Evolutionary conservation across 2,329 filamentous ascomycete genomes (phyloP).

Genomic region (Neonectria sp.): DNA sequence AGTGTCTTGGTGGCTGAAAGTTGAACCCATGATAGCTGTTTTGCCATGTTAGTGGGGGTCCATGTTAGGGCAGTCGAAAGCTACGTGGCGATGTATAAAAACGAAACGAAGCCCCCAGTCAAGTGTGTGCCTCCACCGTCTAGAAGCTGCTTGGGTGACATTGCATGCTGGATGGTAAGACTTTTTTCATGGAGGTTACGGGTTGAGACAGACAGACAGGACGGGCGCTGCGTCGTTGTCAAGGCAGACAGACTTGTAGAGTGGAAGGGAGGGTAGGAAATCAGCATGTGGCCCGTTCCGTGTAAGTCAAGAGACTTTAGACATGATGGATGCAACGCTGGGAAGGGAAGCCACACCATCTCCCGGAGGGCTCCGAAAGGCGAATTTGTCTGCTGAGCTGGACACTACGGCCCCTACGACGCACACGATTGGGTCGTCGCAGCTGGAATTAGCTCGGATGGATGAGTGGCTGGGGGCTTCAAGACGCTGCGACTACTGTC

Average conservation of each 20-base stretch:
- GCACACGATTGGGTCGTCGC: slow-evolving; percentile 22
- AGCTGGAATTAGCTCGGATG: slow-evolving; percentile 23
- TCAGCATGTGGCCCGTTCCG: slow-evolving; percentile 6
- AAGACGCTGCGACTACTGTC: slow-evolving; percentile 35
- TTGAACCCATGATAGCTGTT: too few relatives aligned
- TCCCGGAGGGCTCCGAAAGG: slow-evolving; percentile 20
- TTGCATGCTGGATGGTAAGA: not conserved
- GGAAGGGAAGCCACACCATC: slow-evolving; percentile 18
- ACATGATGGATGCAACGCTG: slow-evolving; percentile 2
- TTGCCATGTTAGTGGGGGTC: too few relatives aligned
- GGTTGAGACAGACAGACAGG: slow-evolving; percentile 12
- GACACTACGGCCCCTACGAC: slow-evolving; percentile 1
- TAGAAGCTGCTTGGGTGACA: slow-evolving; percentile 11
- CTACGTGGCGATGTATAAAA: slow-evolving; percentile 29
- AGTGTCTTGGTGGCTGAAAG: too few relatives aligned
- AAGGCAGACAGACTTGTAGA: slow-evolving; percentile 28
- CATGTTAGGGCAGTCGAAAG: not conserved
- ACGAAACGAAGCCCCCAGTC: slow-evolving; percentile 17
- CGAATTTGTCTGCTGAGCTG: slow-evolving; percentile 19
- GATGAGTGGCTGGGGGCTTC: slow-evolving; percentile 26
- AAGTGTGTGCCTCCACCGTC: slow-evolving; percentile 15
- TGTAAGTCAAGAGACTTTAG: slow-evolving; percentile 24
- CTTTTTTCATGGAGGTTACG: slow-evolving; percentile 3
- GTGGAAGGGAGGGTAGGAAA: slow-evolving; percentile 12
- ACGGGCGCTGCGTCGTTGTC: slow-evolving; percentile 16